A percentile compares a stretch with the other conserved stretches of the same genome.
Evolutionary conservation across 2,329 filamentous ascomycete genomes (phyloP).

Genomic region (Blastomyces emzantsi): DNA sequence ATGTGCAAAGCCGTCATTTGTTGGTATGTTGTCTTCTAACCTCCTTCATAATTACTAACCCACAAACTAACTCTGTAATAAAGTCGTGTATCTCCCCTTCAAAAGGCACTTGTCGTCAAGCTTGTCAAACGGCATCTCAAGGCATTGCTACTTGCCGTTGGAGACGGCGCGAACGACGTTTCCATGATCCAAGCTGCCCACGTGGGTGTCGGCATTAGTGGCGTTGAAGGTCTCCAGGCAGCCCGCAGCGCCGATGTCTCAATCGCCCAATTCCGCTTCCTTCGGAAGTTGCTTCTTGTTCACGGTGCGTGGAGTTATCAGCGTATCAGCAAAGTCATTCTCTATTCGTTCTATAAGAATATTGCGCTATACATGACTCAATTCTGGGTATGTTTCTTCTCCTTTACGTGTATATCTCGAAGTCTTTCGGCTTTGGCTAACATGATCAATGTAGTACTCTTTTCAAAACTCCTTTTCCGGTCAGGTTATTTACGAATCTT

Average conservation of each 20-base stretch:
- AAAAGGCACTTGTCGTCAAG: conserved; percentile 96
- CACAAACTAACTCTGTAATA: conserved; percentile 1
- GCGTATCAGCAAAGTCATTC: conserved; percentile 88
- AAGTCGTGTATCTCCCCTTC: conserved; percentile 88
- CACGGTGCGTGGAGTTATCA: conserved; percentile 98
- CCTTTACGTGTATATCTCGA: background rate
- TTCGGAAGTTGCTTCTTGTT: conserved; percentile 87
- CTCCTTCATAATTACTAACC: conserved; percentile 10
- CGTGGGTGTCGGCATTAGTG: conserved; percentile 95
- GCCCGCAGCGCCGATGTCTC: conserved; percentile 92
- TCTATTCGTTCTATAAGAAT: conserved; percentile 99
- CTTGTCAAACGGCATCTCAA: conserved; percentile 92
- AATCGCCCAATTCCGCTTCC: conserved; percentile 90
- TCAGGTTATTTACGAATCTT: conserved; percentile 97
- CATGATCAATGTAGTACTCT: conserved; percentile 67
- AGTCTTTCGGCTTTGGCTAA: conserved; percentile 9
- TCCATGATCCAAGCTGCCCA: conserved; percentile 99
- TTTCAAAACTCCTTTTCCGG: conserved; percentile 99
- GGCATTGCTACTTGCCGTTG: conserved; percentile 86
- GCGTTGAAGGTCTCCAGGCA: conserved; percentile 92
- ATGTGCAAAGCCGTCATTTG: conserved; percentile 99
- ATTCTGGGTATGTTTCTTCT: conserved; percentile 69
- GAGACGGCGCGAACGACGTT: conserved; percentile 97
- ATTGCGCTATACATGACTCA: conserved; percentile 98
- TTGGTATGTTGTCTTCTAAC: conserved; percentile 39